These are phyloP conservation scores for Leptographium radiaticola DNA, from an alignment of 2,329 filamentous ascomycete genomes.

Conservation along the genomic window DNA sequence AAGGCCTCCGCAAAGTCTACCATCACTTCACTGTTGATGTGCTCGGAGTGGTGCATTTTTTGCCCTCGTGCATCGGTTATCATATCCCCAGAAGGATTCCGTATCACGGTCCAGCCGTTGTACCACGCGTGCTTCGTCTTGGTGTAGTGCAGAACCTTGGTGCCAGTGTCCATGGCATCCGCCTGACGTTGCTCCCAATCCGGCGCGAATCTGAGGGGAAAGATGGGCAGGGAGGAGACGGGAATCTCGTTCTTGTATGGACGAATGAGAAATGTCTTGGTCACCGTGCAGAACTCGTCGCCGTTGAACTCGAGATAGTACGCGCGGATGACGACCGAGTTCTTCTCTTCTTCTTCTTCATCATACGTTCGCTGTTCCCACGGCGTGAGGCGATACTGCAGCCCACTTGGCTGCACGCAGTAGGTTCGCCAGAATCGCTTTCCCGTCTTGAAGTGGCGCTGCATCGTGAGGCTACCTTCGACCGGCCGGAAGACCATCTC, in stretches of 20 bases:
- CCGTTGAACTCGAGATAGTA: slow-evolving; percentile 6
- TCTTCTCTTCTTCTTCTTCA: neutral
- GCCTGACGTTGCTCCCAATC: neutral
- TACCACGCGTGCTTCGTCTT: slow-evolving; percentile 23
- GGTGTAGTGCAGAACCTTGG: slow-evolving; percentile 16
- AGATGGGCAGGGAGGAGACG: slow-evolving; percentile 2
- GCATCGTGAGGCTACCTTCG: slow-evolving; percentile 1
- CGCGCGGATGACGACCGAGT: neutral
- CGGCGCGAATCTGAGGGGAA: slow-evolving; percentile 1
- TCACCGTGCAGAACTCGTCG: slow-evolving; percentile 4
- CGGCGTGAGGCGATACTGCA: neutral
- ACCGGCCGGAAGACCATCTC: slow-evolving; percentile 7
- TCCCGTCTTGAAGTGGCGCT: slow-evolving; percentile 5
- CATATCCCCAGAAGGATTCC: slow-evolving; percentile 17
- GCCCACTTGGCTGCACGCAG: neutral
- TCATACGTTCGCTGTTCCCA: neutral
- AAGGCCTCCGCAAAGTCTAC: slow-evolving; percentile 15
- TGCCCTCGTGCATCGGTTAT: neutral
- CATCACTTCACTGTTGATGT: slow-evolving; percentile 15
- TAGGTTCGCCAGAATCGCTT: slow-evolving; percentile 3
- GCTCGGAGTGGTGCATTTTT: slow-evolving; percentile 4
- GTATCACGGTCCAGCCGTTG: slow-evolving; percentile 27
- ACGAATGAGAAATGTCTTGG: neutral
- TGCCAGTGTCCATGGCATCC: neutral
- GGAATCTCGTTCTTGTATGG: neutral